A percentile compares a stretch with the other conserved stretches of the same genome.
These are phyloP conservation scores for Podila minutissima DNA, from an alignment of 192 early-diverging fungal genomes.

Conservation along the genomic window DNA sequence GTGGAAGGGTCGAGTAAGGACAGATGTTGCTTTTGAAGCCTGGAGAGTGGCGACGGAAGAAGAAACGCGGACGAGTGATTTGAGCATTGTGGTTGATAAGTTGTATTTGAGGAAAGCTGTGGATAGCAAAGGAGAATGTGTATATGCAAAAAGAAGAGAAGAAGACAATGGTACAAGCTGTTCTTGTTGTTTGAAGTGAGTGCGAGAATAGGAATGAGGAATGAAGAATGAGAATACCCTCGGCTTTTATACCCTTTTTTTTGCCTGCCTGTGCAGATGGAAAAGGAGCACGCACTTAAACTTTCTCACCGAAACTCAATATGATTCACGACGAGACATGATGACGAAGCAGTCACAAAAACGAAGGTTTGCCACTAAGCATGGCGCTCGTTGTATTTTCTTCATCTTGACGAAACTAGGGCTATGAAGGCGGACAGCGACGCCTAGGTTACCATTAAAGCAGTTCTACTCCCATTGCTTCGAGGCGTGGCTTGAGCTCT, in stretches of 20 bases:
- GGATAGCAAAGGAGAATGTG: neutral
- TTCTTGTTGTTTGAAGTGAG: neutral
- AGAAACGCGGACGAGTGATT: slow-evolving; percentile 20
- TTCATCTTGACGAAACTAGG: too few species aligned
- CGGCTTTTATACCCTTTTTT: neutral
- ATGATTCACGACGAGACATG: slow-evolving; percentile 7
- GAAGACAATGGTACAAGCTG: neutral
- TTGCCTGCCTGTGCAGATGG: neutral
- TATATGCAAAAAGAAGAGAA: neutral
- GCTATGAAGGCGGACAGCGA: neutral
- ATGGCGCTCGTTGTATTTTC: too few species aligned
- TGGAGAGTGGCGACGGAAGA: neutral
- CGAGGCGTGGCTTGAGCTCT: slow-evolving; percentile 16
- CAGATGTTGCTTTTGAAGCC: neutral
- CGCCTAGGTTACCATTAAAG: too few species aligned
- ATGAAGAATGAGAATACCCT: neutral
- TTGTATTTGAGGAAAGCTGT: neutral
- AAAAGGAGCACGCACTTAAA: slow-evolving; percentile 2
- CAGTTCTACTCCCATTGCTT: slow-evolving; percentile 24
- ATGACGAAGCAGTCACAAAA: slow-evolving; percentile 15
- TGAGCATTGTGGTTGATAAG: slow-evolving; percentile 18
- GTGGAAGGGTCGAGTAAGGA: slow-evolving; percentile 15
- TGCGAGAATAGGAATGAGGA: neutral
- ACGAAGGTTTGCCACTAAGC: neutral
- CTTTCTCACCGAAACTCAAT: neutral